phyloP scores from a whole-genome alignment of 2,329 filamentous ascomycete genomes.

The Golovinomyces cichoracearum region DNA sequence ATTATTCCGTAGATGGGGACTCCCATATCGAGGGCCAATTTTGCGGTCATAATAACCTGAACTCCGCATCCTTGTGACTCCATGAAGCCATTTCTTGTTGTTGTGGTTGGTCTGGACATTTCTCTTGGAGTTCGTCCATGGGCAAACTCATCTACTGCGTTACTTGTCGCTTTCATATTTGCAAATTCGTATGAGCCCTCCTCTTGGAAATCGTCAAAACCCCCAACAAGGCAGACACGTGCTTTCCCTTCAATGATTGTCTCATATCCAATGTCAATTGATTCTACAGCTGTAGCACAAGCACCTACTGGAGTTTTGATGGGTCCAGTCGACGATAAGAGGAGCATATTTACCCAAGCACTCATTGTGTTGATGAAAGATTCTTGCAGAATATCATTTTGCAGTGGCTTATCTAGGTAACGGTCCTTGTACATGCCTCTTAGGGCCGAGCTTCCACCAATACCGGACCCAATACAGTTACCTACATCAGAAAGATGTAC shows the following conservation, averaged over 20 bases:
- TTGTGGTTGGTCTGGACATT: slow-evolving; percentile 95
- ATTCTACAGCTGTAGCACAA: slow-evolving; percentile 92
- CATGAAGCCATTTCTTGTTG: slow-evolving; percentile 95
- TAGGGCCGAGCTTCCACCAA: slow-evolving; percentile 78
- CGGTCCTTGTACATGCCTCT: slow-evolving; percentile 97
- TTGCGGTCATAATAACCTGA: slow-evolving; percentile 94
- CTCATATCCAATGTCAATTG: slow-evolving; percentile 90
- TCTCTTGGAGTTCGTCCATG: slow-evolving; percentile 87
- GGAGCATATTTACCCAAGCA: slow-evolving; percentile 97
- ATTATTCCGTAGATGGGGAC: slow-evolving; percentile 91
- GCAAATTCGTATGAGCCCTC: slow-evolving; percentile 98
- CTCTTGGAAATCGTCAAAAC: slow-evolving; percentile 97
- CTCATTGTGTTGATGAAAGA: slow-evolving; percentile 99
- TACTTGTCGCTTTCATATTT: slow-evolving; percentile 99
- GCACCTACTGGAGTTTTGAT: slow-evolving; percentile 98
- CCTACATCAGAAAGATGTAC: slow-evolving; percentile 93
- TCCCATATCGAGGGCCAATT: slow-evolving; percentile 91
- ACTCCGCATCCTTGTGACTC: slow-evolving; percentile 97
- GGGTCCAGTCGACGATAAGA: slow-evolving; percentile 84
- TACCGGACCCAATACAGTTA: slow-evolving; percentile 95
- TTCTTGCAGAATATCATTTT: slow-evolving; percentile 97
- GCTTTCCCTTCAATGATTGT: slow-evolving; percentile 98
- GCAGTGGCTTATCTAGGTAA: slow-evolving; percentile 84
- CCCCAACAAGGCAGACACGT: slow-evolving; percentile 87
- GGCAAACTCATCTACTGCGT: slow-evolving; percentile 83